These are phyloP conservation scores for Calvatia gigantea DNA, from an alignment of 768 basidiomycete genomes.

Conservation along the genomic window DNA sequence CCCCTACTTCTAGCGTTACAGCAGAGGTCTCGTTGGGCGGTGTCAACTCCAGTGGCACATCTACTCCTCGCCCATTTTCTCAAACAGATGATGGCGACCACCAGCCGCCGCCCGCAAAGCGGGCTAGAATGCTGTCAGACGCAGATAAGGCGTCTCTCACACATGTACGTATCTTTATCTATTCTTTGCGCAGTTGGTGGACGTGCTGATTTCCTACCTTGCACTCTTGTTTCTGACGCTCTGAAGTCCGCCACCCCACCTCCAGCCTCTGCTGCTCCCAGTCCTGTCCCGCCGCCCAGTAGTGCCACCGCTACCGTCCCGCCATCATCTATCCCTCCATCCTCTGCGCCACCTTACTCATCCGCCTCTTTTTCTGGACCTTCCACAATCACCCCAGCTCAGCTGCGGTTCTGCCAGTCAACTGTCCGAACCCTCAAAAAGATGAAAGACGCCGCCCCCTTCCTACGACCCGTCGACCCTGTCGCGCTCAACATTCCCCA, in stretches of 20 bases:
- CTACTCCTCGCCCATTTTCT: constrained; percentile 28
- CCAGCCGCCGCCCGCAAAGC: constrained; percentile 78
- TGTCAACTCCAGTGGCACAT: constrained; percentile 31
- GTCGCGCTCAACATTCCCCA: constrained; percentile 83
- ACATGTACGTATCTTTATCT: constrained; percentile 42
- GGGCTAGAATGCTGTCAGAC: constrained; percentile 73
- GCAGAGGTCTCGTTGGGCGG: constrained; percentile 37
- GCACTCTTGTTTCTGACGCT: constrained; percentile 50
- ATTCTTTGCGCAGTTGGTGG: constrained; percentile 47
- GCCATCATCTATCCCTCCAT: constrained; percentile 18
- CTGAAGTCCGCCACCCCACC: constrained; percentile 76
- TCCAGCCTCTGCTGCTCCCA: constrained; percentile 49
- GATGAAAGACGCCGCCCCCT: constrained; percentile 77
- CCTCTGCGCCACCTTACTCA: constrained; percentile 18
- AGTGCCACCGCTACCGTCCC: constrained; percentile 11
- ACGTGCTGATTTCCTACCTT: constrained; percentile 48
- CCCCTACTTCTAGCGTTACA: constrained; percentile 34
- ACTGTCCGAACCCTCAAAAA: constrained; percentile 84
- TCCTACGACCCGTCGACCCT: constrained; percentile 85
- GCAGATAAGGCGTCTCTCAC: constrained; percentile 70
- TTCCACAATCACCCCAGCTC: constrained; percentile 57
- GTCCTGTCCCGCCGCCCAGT: constrained; percentile 30
- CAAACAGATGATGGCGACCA: constrained; percentile 51
- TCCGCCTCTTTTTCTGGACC: constrained; percentile 16
- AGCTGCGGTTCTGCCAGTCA: constrained; percentile 77